Evolutionary conservation across 768 basidiomycete species (phyloP), one percentile per base, ranked within the genome.

Genomic region (Suillus ampliporus): DNA sequence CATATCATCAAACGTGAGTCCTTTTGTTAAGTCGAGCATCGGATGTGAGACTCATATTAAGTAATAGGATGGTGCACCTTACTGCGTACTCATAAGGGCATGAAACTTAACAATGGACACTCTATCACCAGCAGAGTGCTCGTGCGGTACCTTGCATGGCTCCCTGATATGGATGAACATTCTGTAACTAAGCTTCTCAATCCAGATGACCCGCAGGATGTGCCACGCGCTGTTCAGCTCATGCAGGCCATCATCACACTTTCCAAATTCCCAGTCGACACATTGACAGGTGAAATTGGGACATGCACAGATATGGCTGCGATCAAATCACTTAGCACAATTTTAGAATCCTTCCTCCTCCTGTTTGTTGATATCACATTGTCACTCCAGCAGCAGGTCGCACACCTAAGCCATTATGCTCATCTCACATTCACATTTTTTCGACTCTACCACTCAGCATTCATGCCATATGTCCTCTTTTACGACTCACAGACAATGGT

Each of bases 201-300:
- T 56, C 74, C 73, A 2, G 68, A 68, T 28, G 75, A 77, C 65
- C 61, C 69, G 5, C 76, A 77, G 63, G 67, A 77, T 58, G 75
- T 77, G 15, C 75, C 75, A 1, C 59, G 67, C 19, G 72, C 75
- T 13, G 67, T 74, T 28, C 64, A 74, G 46, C 70, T 77, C 3
- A 64, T 77, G 19, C 41, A 52, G 1, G 28, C 62, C 47, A 31
- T 69, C 41, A 50, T 53, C 15, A 31, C 34, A 0, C 21, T 68
- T 10, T 35, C 54, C 14, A 44, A 44, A n/a, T 9, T n/a, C 19
- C 19, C 19, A 7, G 19, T 44, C n/a, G 9, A 44, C n/a, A 46
- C 57, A 0, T 19, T 61, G 15, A 9, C 23, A 7, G n/a, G 21
- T 17, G 14, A 2, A 17, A 31, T 54, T 7, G 46, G 58, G 7